Evolutionary conservation across 2,329 filamentous ascomycete genomes (phyloP), one percentile per base, ranked within the genome.

Genomic region (Salinomyces thailandicus): DNA sequence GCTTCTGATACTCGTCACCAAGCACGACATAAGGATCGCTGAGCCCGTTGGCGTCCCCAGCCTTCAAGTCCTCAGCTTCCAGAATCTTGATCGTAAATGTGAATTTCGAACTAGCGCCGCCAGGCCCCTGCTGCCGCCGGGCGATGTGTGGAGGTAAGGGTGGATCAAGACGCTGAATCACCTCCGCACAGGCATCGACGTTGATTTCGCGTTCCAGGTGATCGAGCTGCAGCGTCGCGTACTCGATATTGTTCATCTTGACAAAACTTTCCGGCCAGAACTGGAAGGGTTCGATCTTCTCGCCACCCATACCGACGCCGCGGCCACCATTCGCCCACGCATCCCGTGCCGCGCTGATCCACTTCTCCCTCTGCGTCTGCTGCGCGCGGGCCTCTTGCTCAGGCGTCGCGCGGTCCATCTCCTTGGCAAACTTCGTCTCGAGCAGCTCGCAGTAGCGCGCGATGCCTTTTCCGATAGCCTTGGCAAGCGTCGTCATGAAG

Each of bases 81-180:
- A 98, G 87, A 41, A 98, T 87, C 64, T 98, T 98, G 63, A 98
- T 87, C 1, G 91, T 96, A 62, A 98, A 98, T 37, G 95, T 87
- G 57, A 93, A 96, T 57, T 93, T 95, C 28, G n/a, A 13, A 44
- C 47, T 29, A 43, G 41, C 15, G 16, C 30, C 24, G 28, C 32
- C 15, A 30, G 7, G 18, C 27, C 20, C 15, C 14, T 17, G 7
- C 22, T 26, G 22, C n/a, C 22, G 9, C 51, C 77, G 81, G 50
- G 77, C 77, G 38, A 74, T 69, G 53, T 71, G 71, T 42, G 77
- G 73, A n/a, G 77, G 77, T 36, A 75, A 69, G 1, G 83, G 79
- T 6, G 84, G 84, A 17, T 84, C 76, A 44, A 81, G 70, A 51
- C 74, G 78, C 31, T 79, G 77, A 34, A 98, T 75, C 12, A 93